phyloP scores from a whole-genome alignment of 2,329 filamentous ascomycete species.

The Verticillium longisporum region DNA sequence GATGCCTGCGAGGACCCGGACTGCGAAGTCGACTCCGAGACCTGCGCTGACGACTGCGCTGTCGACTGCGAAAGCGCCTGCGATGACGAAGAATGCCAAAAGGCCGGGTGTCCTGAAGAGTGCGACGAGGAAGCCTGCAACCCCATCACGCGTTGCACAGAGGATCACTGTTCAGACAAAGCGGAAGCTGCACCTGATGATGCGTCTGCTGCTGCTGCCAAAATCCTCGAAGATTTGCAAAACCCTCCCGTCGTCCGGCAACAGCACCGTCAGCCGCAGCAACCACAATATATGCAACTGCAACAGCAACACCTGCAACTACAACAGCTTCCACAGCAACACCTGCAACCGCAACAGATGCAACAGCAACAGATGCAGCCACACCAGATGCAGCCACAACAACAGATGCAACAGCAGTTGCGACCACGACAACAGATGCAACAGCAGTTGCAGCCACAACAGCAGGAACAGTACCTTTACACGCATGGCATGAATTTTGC shows the following conservation, averaged over 20 bases:
- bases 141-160: constrained; percentile 24
- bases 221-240: background rate
- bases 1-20: background rate
- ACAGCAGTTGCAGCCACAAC: no score
- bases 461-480: no score
- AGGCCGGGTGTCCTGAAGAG: constrained; percentile 26
- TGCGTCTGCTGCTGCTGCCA: background rate
- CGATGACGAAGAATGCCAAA: constrained; percentile 26
- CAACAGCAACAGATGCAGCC: no score
- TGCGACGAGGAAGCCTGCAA: constrained; percentile 33
- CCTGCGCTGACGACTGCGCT: constrained; percentile 21
- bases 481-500: no score
- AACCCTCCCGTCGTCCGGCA: background rate
- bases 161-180: constrained; percentile 21
- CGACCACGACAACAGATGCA: no score
- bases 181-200: background rate
- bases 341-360: no score
- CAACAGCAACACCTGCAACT: no score
- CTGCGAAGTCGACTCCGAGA: constrained; percentile 11
- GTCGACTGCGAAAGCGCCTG: constrained; percentile 26
- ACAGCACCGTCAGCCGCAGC: background rate
- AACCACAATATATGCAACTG: background rate
- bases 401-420: no score
- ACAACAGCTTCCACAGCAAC: no score
- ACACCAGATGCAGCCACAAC: no score